Evolutionary conservation across 176 grass and related monocot species (phyloP).

Genomic region (Raddia guianensis): DNA sequence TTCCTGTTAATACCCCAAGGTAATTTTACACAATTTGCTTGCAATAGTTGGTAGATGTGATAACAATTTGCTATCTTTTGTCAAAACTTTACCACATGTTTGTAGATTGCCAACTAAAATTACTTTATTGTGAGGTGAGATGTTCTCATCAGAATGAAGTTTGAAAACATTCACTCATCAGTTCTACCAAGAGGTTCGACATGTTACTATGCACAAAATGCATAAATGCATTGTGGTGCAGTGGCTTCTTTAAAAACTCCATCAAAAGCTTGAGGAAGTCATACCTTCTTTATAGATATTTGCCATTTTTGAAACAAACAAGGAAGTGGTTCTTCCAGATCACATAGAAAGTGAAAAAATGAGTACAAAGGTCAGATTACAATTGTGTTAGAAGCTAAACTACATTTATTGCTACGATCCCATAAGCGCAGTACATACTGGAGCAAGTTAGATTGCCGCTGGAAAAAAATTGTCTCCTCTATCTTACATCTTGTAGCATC

Average conservation of each 20-base stretch:
- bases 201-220: neutral
- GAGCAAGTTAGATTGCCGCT: too few relatives aligned
- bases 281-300: too few relatives aligned
- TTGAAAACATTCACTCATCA: neutral
- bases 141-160: neutral
- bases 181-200: neutral
- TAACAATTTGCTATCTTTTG: neutral
- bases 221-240: neutral
- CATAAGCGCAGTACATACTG: too few relatives aligned
- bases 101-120: neutral
- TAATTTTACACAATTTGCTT: neutral
- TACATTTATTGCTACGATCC: too few relatives aligned
- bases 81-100: neutral
- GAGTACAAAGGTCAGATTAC: too few relatives aligned
- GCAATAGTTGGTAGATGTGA: neutral
- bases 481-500: too few relatives aligned
- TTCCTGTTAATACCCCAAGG: too few relatives aligned
- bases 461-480: too few relatives aligned
- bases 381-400: too few relatives aligned
- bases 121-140: neutral
- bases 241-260: neutral
- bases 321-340: too few relatives aligned
- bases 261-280: neutral
- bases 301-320: too few relatives aligned
- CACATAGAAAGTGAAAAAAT: too few relatives aligned